Evolutionary conservation across 345 rosid species (phyloP).

Genomic region (Melastoma malabathricum): DNA sequence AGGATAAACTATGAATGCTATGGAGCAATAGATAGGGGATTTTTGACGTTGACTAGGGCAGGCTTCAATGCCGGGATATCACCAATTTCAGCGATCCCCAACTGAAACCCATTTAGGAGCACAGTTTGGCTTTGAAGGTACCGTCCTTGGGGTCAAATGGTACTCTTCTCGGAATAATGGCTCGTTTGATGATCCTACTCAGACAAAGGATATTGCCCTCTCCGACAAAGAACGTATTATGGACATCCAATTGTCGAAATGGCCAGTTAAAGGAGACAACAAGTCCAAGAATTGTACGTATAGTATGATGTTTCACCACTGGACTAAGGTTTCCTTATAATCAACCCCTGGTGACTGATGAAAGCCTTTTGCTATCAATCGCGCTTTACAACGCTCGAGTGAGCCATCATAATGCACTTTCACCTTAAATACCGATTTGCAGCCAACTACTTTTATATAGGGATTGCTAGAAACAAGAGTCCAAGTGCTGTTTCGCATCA

Average conservation of each 20-base stretch:
- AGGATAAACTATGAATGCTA: constrained; percentile 70
- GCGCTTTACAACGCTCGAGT: background rate
- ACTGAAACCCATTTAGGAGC: constrained; percentile 65
- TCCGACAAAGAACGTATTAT: constrained; percentile 11
- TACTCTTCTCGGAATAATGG: constrained; percentile 65
- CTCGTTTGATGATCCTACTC: constrained; percentile 36
- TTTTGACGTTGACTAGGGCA: constrained; percentile 21
- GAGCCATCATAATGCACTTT: background rate
- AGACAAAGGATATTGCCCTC: constrained; percentile 48
- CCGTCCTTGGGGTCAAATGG: constrained; percentile 73
- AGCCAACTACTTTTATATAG: rapidly evolving
- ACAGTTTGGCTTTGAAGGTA: constrained; percentile 41
- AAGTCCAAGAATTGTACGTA: background rate
- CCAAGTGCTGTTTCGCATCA: background rate
- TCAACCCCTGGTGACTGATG: background rate
- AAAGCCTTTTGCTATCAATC: background rate
- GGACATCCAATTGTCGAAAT: background rate
- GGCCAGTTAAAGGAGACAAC: background rate
- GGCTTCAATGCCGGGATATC: constrained; percentile 67
- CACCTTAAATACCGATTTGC: background rate
- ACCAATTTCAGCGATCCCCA: constrained; percentile 35
- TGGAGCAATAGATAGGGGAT: constrained; percentile 49
- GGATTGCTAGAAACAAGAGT: background rate
- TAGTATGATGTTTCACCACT: background rate
- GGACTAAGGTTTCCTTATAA: background rate